A percentile compares a stretch with the other conserved stretches of the same genome.
Evolutionary conservation across 1,139 yeast genomes (phyloP).

Genomic region (Cylindricascospora bacillispora): DNA sequence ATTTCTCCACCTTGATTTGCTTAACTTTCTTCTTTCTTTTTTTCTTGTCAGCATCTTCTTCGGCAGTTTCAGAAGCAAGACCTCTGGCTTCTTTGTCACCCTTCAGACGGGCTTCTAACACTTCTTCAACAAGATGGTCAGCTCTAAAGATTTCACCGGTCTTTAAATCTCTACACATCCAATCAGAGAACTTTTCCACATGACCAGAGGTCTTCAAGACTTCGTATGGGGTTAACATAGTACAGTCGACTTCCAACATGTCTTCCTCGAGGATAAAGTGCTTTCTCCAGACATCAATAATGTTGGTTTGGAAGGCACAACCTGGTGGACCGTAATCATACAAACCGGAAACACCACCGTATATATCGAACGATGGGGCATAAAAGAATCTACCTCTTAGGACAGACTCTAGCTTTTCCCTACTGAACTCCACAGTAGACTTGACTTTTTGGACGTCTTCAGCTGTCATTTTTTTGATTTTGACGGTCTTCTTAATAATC

Average conservation of each 20-base stretch:
- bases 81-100: constrained; percentile 97
- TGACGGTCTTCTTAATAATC: constrained; percentile 19
- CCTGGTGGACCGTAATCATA: constrained; percentile 99
- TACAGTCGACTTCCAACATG: constrained; percentile 96
- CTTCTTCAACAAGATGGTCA: constrained; percentile 96
- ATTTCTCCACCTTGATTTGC: constrained; percentile 79
- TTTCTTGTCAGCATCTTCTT: constrained; percentile 56
- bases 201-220: constrained; percentile 98
- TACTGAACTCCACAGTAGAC: constrained; percentile 41
- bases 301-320: constrained; percentile 93
- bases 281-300: constrained; percentile 92
- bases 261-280: constrained; percentile 96
- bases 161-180: constrained; percentile 95
- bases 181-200: constrained; percentile 96
- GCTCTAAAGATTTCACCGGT: constrained; percentile 98
- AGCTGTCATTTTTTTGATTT: constrained; percentile 21
- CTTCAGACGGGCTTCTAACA: constrained; percentile 84
- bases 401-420: constrained; percentile 82
- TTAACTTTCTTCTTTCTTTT: constrained; percentile 95
- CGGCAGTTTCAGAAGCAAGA: constrained; percentile 40
- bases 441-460: constrained; percentile 30
- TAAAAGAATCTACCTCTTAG: constrained; percentile 91
- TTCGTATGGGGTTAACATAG: constrained; percentile 95
- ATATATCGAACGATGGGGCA: constrained; percentile 94
- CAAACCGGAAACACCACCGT: constrained; percentile 97